A percentile compares a stretch with the other conserved stretches of the same genome.
Evolutionary conservation across 495 filamentous ascomycete genomes (phyloP).

Genomic region (Entonaema liquescens): DNA sequence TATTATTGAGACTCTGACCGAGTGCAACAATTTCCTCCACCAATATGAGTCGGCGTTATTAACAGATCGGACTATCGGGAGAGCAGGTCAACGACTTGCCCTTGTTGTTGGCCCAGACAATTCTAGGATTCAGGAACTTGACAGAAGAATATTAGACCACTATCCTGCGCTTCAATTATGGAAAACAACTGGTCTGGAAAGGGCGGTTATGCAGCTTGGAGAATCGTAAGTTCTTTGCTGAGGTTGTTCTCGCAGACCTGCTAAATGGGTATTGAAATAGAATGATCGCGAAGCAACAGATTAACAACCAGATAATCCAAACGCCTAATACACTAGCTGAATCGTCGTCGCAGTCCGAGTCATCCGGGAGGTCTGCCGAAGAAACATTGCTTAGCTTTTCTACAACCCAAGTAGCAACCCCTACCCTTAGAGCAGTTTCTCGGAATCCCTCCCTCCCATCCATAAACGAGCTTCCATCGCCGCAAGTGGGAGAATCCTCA

Average conservation of each 20-base stretch:
- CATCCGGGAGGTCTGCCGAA: slow-evolving; percentile 7
- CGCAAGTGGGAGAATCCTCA: not conserved
- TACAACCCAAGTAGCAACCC: slow-evolving; percentile 1
- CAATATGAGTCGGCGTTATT: slow-evolving; percentile 36
- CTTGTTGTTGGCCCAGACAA: slow-evolving; percentile 31
- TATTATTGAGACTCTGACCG: slow-evolving; percentile 36
- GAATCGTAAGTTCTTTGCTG: slow-evolving; percentile 26
- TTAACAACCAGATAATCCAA: not conserved
- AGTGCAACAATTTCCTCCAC: slow-evolving; percentile 38
- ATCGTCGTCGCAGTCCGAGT: slow-evolving; percentile 4
- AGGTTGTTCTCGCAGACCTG: not conserved
- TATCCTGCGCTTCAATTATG: slow-evolving; percentile 30
- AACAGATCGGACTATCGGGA: slow-evolving; percentile 4
- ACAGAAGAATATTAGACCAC: slow-evolving; percentile 34
- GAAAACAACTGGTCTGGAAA: slow-evolving; percentile 14
- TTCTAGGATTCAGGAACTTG: slow-evolving; percentile 31
- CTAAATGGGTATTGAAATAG: slow-evolving; percentile 19
- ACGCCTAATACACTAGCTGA: not conserved
- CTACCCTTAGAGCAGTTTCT: slow-evolving; percentile 23
- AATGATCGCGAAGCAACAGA: slow-evolving; percentile 9
- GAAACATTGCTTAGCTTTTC: not conserved
- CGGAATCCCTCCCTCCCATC: slow-evolving; percentile 28
- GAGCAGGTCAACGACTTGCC: slow-evolving; percentile 24
- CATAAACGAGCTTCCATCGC: slow-evolving; percentile 37
- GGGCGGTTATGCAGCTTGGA: slow-evolving; percentile 13